These are phyloP conservation scores for Cubamyces sp. DNA, from an alignment of 768 basidiomycete genomes.

Conservation along the genomic window DNA sequence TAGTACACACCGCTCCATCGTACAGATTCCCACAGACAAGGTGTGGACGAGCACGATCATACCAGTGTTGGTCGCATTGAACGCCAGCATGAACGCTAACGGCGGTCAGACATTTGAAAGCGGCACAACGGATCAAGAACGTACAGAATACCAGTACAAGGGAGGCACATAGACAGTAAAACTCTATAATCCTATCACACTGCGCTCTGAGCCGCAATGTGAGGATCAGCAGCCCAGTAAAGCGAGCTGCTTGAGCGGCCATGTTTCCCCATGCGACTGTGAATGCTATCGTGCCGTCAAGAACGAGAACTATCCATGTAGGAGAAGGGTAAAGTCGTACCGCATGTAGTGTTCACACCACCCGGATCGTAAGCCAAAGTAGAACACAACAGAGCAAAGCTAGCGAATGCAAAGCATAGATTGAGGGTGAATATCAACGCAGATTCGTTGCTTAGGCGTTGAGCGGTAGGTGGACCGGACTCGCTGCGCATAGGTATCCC, in stretches of 20 bases:
- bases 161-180: conserved; percentile 36
- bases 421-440: conserved; percentile 34
- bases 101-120: not conserved
- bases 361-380: conserved; percentile 25
- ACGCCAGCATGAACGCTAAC: conserved; percentile 45
- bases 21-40: conserved; percentile 35
- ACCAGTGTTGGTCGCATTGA: conserved; percentile 45
- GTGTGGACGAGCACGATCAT: conserved; percentile 20
- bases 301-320: not conserved
- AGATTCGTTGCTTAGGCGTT: conserved; percentile 25
- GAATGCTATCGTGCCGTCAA: conserved; percentile 39
- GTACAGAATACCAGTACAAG: conserved; percentile 42
- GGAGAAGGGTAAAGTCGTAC: conserved; percentile 5
- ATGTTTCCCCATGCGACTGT: conserved; percentile 51
- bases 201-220: conserved; percentile 40
- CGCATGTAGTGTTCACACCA: conserved; percentile 23
- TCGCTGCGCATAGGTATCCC: not conserved
- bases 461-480: conserved; percentile 10
- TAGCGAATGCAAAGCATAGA: conserved; percentile 33
- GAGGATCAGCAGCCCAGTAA: conserved; percentile 45
- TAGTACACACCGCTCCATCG: conserved; percentile 35
- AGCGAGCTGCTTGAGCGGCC: conserved; percentile 41
- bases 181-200: conserved; percentile 38
- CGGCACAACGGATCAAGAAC: conserved; percentile 12
- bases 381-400: conserved; percentile 33